These are phyloP conservation scores for Hawksworthiomyces lignivorus DNA, from an alignment of 2,329 filamentous ascomycete genomes.

Conservation along the genomic window DNA sequence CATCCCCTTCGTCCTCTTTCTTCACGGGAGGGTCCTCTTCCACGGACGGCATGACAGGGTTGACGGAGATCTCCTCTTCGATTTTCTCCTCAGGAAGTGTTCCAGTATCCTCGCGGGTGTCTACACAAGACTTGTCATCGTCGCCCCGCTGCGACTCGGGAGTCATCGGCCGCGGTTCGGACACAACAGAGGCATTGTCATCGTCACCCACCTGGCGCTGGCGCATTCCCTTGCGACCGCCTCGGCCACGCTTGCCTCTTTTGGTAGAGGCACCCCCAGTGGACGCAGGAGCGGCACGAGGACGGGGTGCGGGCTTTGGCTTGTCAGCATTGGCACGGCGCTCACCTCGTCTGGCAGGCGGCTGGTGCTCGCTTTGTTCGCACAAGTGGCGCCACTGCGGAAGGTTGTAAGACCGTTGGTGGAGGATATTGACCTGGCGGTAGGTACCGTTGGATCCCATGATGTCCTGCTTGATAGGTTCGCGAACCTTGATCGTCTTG, in stretches of 20 bases:
- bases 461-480: slow-evolving; percentile 97
- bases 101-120: slow-evolving; percentile 6
- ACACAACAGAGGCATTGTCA: slow-evolving; percentile 26
- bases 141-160: slow-evolving; percentile 41
- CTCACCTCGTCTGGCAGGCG: slow-evolving; percentile 82
- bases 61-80: slow-evolving; percentile 25
- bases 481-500: slow-evolving; percentile 87
- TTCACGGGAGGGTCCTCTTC: slow-evolving; percentile 37
- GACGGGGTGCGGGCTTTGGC: slow-evolving; percentile 34
- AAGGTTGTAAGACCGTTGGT: slow-evolving; percentile 91
- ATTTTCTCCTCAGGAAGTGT: slow-evolving; percentile 20
- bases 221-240: slow-evolving; percentile 29
- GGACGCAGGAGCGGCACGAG: slow-evolving; percentile 24
- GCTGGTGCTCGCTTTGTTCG: slow-evolving; percentile 92
- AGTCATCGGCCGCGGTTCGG: slow-evolving; percentile 49
- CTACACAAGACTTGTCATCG: slow-evolving; percentile 15
- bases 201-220: slow-evolving; percentile 31
- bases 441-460: slow-evolving; percentile 93
- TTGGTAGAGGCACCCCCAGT: slow-evolving; percentile 18
- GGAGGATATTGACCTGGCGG: slow-evolving; percentile 93
- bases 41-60: slow-evolving; percentile 39
- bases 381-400: slow-evolving; percentile 93
- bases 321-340: slow-evolving; percentile 56
- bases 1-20: slow-evolving; percentile 38
- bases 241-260: slow-evolving; percentile 19